phyloP scores from a whole-genome alignment of 768 basidiomycete genomes.

The Agaricus sinodeliciosus region DNA sequence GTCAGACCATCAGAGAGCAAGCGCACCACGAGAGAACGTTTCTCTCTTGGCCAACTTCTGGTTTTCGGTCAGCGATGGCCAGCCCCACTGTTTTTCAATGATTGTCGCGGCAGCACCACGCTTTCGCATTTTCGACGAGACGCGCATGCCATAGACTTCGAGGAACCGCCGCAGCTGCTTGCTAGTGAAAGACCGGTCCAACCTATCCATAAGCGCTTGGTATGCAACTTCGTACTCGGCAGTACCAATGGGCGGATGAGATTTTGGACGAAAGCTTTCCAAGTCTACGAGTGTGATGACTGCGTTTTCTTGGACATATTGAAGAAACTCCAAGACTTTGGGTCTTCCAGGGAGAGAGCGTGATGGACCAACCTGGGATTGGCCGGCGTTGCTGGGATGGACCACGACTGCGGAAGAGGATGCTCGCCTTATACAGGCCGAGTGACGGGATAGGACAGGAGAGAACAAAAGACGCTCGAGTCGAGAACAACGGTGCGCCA shows the following conservation, averaged over 20 bases:
- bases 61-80: conserved; percentile 53
- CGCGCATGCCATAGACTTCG: conserved; percentile 35
- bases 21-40: conserved; percentile 39
- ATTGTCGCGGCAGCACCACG: conserved; percentile 37
- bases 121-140: conserved; percentile 29
- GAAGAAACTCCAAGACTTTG: conserved; percentile 50
- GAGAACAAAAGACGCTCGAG: background rate
- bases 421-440: background rate
- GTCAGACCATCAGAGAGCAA: conserved; percentile 3
- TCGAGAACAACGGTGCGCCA: conserved; percentile 3
- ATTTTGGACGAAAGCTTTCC: conserved; percentile 38
- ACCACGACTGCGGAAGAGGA: background rate
- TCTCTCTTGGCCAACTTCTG: conserved; percentile 45
- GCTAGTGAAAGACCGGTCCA: conserved; percentile 58
- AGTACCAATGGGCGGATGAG: conserved; percentile 27
- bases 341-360: conserved; percentile 31
- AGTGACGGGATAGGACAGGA: background rate
- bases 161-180: conserved; percentile 54
- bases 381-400: background rate
- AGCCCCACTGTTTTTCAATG: conserved; percentile 62
- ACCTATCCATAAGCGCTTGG: conserved; percentile 39
- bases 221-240: conserved; percentile 47
- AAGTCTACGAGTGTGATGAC: conserved; percentile 55
- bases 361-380: conserved; percentile 6
- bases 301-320: conserved; percentile 39